Conservation (phyloP, 352 stramenopile species). For the Globisporangium emineosum region DNA sequence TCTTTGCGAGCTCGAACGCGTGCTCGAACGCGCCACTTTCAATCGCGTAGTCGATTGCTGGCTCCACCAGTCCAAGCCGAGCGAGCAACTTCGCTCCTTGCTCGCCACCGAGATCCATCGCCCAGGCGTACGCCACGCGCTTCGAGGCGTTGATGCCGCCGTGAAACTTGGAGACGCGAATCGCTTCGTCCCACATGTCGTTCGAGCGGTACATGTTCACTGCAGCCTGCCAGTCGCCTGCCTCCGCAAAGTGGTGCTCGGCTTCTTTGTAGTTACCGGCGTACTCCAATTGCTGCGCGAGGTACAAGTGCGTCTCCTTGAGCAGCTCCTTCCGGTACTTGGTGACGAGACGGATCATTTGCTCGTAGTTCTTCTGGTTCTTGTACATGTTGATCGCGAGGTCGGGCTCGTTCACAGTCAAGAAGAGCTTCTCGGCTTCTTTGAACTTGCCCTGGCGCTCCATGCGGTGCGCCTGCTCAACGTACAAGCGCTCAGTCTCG, state of each 20-base stretch:
- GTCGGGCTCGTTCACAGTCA: constrained; percentile 91
- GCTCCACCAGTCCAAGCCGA: constrained; percentile 89
- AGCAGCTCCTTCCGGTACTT: constrained; percentile 92
- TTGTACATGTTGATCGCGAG: constrained; percentile 97
- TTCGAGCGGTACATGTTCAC: constrained; percentile 95
- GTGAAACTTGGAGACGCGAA: constrained; percentile 92
- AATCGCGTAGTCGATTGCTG: constrained; percentile 93
- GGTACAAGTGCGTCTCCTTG: constrained; percentile 91
- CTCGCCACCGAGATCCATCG: constrained; percentile 88
- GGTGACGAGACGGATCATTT: constrained; percentile 94
- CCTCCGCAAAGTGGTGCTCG: constrained; percentile 92
- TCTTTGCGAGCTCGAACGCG: constrained; percentile 90
- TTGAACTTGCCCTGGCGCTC: constrained; percentile 89
- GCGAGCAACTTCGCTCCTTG: constrained; percentile 90
- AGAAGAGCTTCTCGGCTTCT: constrained; percentile 92
- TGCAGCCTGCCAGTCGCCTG: constrained; percentile 89
- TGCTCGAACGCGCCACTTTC: constrained; percentile 91
- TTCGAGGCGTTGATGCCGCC: constrained; percentile 90
- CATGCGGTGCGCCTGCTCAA: constrained; percentile 91
- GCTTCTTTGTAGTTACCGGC: constrained; percentile 91
- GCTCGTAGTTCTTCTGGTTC: constrained; percentile 93
- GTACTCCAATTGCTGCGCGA: constrained; percentile 92
- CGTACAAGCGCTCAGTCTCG: constrained; percentile 91
- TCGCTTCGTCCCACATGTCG: constrained; percentile 94
- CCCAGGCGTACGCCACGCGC: constrained; percentile 92